Base-by-base conservation (phyloP, 139 green algal species). In the Chlorella sp. region DNA sequence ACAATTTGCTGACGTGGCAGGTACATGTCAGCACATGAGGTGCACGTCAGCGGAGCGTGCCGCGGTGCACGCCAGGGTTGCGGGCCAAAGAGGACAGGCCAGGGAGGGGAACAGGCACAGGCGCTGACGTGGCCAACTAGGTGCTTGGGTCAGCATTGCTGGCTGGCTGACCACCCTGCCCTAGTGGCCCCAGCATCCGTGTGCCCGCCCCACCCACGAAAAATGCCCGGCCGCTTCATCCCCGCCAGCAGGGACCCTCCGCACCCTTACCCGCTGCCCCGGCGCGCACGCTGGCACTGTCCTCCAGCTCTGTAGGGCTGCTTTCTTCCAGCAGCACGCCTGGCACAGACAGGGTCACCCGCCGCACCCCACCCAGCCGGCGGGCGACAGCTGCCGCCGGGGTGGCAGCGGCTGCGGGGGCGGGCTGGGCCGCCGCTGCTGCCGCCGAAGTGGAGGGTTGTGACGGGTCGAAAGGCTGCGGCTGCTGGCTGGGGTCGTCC, bases 311-410 rank as follows among this genome's bases (percentile, higher is more conserved):
- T 32, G 86, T 26, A 0, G 92, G 53, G 15, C 26, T 80, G 79
- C 76, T 90, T 89, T 98, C 91, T 9, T 95, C 82, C 40, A 98
- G 87, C 81, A 98, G 57, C 15, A 97, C 91, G 12, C 96, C 96
- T 4, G 94, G 94, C 0, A 92, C 53, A 3, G 95, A 97, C 9
- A 98, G 83, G 0, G 94, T 98, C 2, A 98, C 92, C 19, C 86
- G 90, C 18, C 77, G 91, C 15, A 95, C 88, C 64, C 95, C 96
- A 15, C 60, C 53, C 57, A 98, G 91, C 81, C 92, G 93, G 60
- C 86, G 88, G 7, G 82, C 84, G 36, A 96, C 90, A 18, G 91
- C 81, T 24, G 78, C 34, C 2, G 81, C 75, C 3, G 76, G 76
- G 16, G 53, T 53, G 76, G 14, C 60, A 36, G 73, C 80, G 36